Percentiles rank a stretch among this genome's conserved stretches.
phyloP scores from a whole-genome alignment of 805 yeast species.

The Saturnispora silvae region DNA sequence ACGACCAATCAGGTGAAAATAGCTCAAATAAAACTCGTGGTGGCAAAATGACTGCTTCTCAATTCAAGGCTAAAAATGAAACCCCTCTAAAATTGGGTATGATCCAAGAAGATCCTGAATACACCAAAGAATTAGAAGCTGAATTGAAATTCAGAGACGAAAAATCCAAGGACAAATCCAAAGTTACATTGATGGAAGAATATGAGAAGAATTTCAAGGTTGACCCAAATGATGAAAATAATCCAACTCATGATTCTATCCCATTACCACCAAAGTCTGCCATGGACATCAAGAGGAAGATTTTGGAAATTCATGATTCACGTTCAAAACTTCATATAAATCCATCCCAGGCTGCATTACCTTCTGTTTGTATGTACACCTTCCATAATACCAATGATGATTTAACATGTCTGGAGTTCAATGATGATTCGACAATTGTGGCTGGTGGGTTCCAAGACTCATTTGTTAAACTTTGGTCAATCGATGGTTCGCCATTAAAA shows the following conservation, averaged over 20 bases:
- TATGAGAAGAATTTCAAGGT: conserved; percentile 47
- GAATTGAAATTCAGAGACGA: conserved; percentile 76
- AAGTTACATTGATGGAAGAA: conserved; percentile 48
- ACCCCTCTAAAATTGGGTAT: conserved; percentile 73
- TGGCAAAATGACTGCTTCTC: conserved; percentile 27
- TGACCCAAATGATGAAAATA: conserved; percentile 43
- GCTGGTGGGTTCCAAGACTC: conserved; percentile 96
- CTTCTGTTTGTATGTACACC: conserved; percentile 96
- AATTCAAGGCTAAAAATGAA: conserved; percentile 34
- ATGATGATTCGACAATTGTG: conserved; percentile 73
- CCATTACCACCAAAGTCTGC: conserved; percentile 84
- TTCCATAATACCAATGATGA: conserved; percentile 91
- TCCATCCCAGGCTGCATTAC: conserved; percentile 59
- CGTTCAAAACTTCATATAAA: conserved; percentile 46
- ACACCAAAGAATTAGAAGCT: conserved; percentile 71
- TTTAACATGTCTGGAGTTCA: conserved; percentile 77
- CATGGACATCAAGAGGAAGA: conserved; percentile 68
- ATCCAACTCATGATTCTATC: conserved; percentile 64
- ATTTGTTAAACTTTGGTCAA: conserved; percentile 82
- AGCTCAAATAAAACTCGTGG: conserved; percentile 7
- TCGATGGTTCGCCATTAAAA: conserved; percentile 79
- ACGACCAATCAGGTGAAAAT: no score
- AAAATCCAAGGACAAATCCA: conserved; percentile 20
- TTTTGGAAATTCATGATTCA: conserved; percentile 71
- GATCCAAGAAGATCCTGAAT: conserved; percentile 79